Evolutionary conservation across 495 filamentous ascomycete genomes (phyloP).

Genomic region (Aspergillus indologenus): DNA sequence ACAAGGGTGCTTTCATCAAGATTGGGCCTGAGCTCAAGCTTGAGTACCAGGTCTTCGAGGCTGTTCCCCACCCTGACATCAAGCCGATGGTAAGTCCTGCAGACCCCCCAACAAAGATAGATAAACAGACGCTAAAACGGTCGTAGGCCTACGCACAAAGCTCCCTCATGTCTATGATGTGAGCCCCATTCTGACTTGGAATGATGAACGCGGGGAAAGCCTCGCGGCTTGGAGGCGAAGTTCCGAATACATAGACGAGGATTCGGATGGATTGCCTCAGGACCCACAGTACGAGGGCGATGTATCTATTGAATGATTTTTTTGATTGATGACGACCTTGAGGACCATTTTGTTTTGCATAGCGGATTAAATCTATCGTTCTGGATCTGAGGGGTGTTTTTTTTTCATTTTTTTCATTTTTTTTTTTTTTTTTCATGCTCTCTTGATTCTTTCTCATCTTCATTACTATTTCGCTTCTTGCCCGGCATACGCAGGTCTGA

Average conservation of each 20-base stretch:
- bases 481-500: constrained; percentile 2
- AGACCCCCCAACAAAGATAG: background rate
- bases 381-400: constrained; percentile 4
- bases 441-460: constrained; percentile 5
- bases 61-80: constrained; percentile 92
- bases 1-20: constrained; percentile 98
- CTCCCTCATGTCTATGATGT: constrained; percentile 67
- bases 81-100: constrained; percentile 76
- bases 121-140: background rate
- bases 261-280: constrained; percentile 10
- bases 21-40: constrained; percentile 90
- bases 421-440: constrained; percentile 8
- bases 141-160: constrained; percentile 75
- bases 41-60: constrained; percentile 86
- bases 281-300: constrained; percentile 14
- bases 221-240: background rate
- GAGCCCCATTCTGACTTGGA: constrained; percentile 14
- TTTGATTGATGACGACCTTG: constrained; percentile 13
- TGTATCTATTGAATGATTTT: constrained; percentile 15
- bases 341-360: constrained; percentile 18
- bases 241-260: background rate
- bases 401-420: background rate
- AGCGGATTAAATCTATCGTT: constrained; percentile 21
- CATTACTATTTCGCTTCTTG: background rate
- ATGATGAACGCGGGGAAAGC: background rate